These are phyloP conservation scores for Colletotrichum lindemuthianum DNA, from an alignment of 2,329 filamentous ascomycete species.

Conservation along the genomic window DNA sequence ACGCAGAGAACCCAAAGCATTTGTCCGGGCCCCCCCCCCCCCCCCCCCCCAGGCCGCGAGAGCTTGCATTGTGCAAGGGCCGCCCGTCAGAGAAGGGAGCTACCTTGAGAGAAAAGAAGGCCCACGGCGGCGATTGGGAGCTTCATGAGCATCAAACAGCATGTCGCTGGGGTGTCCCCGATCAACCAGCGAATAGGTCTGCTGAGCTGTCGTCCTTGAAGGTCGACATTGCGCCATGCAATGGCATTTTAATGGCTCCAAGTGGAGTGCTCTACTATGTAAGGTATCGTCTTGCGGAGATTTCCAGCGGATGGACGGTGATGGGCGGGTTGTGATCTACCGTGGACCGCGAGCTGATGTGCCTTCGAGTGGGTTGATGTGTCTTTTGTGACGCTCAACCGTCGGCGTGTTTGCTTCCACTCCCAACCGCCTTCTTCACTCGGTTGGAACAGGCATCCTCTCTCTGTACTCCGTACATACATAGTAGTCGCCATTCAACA, in stretches of 20 bases:
- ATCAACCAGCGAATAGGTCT: constrained; percentile 23
- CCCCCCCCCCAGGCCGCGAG: no score
- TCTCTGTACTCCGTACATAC: background rate
- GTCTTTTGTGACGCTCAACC: background rate
- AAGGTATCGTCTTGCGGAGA: constrained; percentile 16
- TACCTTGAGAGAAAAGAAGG: constrained; percentile 21
- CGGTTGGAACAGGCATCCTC: background rate
- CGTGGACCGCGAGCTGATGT: constrained; percentile 10
- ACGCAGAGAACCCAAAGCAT: no score
- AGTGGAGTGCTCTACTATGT: constrained; percentile 12
- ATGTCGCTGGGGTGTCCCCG: constrained; percentile 23
- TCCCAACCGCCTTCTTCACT: constrained; percentile 1
- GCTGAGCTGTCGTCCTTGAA: constrained; percentile 27
- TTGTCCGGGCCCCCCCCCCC: no score
- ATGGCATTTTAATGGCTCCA: constrained; percentile 28
- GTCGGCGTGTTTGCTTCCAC: constrained; percentile 9
- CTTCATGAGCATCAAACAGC: constrained; percentile 36
- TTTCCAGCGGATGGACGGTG: constrained; percentile 17
- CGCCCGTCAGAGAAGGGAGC: constrained; percentile 21
- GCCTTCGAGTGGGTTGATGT: constrained; percentile 14
- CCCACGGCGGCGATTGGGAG: constrained; percentile 30
- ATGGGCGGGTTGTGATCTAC: constrained; percentile 25
- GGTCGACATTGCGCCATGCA: constrained; percentile 31
- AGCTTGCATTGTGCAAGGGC: no score
- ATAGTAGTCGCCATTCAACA: background rate